Conservation (phyloP, 257 asterid genomes). For the Hygrophila difformis region DNA sequence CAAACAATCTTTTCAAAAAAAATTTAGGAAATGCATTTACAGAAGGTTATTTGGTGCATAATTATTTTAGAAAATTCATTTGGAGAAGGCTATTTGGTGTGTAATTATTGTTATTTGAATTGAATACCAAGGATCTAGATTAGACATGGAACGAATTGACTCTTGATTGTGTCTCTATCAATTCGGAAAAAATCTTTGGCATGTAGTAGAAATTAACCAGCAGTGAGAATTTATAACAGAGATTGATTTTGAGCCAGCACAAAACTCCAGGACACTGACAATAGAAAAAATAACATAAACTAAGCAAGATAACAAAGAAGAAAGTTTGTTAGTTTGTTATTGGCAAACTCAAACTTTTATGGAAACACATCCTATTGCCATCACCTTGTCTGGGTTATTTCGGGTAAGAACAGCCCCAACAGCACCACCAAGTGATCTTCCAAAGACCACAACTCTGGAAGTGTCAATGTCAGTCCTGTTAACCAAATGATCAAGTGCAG, state of each 20-base stretch:
- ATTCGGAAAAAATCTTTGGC: too few species aligned
- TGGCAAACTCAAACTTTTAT: not conserved
- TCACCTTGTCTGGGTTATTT: conserved; percentile 91
- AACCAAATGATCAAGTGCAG: conserved; percentile 90
- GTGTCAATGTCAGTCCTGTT: conserved; percentile 91
- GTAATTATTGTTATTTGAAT: too few species aligned
- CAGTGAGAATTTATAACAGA: not conserved
- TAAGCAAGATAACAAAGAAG: conserved; percentile 4
- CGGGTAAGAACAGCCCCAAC: conserved; percentile 80
- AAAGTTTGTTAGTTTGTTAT: conserved; percentile 1
- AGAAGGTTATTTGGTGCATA: too few species aligned
- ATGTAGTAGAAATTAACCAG: conserved; percentile 1
- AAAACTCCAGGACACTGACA: conserved; percentile 1
- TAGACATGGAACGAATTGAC: too few species aligned
- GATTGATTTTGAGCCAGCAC: not conserved
- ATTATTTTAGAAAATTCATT: too few species aligned
- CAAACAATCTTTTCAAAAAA: too few species aligned
- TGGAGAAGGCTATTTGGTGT: too few species aligned
- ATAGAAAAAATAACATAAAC: conserved; percentile 7
- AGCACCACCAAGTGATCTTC: conserved; percentile 99
- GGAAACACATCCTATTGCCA: not conserved
- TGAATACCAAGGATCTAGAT: too few species aligned
- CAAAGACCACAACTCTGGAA: conserved; percentile 81
- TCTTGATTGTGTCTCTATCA: too few species aligned
- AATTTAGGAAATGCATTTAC: too few species aligned